Evolutionary conservation across 352 stramenopile species (phyloP), one percentile per base, ranked within the genome.

Genomic region (Phytophthora sp.): DNA sequence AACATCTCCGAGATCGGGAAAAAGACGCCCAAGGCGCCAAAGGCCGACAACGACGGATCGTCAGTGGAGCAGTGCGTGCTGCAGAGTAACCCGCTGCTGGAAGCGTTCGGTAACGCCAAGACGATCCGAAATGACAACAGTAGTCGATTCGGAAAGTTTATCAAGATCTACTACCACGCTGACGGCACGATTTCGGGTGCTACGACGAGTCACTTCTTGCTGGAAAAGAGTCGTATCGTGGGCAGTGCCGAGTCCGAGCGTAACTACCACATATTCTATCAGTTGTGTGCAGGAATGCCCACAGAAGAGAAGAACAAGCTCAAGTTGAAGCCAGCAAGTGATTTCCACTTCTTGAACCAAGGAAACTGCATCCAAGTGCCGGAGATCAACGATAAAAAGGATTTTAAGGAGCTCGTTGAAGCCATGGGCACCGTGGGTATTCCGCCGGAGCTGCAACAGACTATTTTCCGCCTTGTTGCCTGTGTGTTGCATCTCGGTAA

Each of bases 241-340:
- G 87, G 88, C 21, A 98, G 97, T 72, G 87, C 83, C 4, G 71
- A 96, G 15, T 75, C 92, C 3, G 98, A 99, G 78, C 82, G 97
- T 17, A 99, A 99, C 74, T 99, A 99, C 81, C 97, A 99, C 75
- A 97, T 99, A 31, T 99, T 99, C 69, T 99, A 99, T 75, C 91
- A 99, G 72, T 69, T 99, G 13, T 96, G 96, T 62, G 84, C 88
- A 0, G 95, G 90, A 31, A 77, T 95, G 66, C 49, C 82, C 0
- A 46, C 77, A 1, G 79, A 80, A 2, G 79, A 94, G 5, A 92
- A 93, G 63, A 81, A 72, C n/a, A 48, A 59, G 38, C 79, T 96
- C 17, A 88, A 94, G 49, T 66, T 98, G 37, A 91, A 91, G 67
- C 90, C 83, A 43, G 89, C 92, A 6, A 85, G 84, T 56, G 88